Conservation (phyloP, 2,329 filamentous ascomycete genomes). For the Pseudogymnoascus verrucosus region DNA sequence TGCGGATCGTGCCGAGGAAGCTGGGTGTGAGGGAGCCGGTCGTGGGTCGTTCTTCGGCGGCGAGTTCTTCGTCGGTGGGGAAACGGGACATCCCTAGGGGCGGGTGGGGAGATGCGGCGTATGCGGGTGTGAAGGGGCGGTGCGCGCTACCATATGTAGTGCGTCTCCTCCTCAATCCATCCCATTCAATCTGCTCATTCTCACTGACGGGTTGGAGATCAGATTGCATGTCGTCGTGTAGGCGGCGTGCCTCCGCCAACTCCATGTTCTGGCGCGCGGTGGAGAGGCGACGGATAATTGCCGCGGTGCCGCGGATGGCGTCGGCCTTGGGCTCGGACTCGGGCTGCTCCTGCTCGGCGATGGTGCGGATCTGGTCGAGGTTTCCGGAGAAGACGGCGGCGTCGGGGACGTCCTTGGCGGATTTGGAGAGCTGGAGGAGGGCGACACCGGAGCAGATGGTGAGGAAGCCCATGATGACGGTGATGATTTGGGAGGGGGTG, state of each 20-base stretch:
- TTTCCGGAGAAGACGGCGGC: slow-evolving; percentile 86
- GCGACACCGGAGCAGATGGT: slow-evolving; percentile 91
- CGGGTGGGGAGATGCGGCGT: slow-evolving; percentile 46
- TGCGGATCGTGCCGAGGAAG: slow-evolving; percentile 49
- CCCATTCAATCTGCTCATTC: slow-evolving; percentile 63
- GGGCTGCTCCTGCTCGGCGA: slow-evolving; percentile 91
- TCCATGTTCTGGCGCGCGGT: slow-evolving; percentile 69
- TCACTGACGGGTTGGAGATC: slow-evolving; percentile 73
- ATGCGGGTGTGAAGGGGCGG: slow-evolving; percentile 16
- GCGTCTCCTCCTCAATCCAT: slow-evolving; percentile 71
- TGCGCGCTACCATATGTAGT: slow-evolving; percentile 39
- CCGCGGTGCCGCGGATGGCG: slow-evolving; percentile 83
- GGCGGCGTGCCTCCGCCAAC: slow-evolving; percentile 65
- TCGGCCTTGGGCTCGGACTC: slow-evolving; percentile 95
- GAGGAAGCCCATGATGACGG: slow-evolving; percentile 87
- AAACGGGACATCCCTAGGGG: slow-evolving; percentile 85
- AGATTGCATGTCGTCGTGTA: slow-evolving; percentile 68
- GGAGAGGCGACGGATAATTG: slow-evolving; percentile 79
- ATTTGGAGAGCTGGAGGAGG: slow-evolving; percentile 91
- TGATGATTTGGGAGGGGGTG: slow-evolving; percentile 68
- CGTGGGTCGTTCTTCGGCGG: slow-evolving; percentile 38
- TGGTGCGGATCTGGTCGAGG: slow-evolving; percentile 88
- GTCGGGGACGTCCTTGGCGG: slow-evolving; percentile 93
- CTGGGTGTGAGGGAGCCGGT: slow-evolving; percentile 44
- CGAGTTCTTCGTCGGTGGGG: slow-evolving; percentile 53